These are phyloP conservation scores for Pugionium dolabratum DNA, from an alignment of 345 rosid species.

Conservation along the genomic window DNA sequence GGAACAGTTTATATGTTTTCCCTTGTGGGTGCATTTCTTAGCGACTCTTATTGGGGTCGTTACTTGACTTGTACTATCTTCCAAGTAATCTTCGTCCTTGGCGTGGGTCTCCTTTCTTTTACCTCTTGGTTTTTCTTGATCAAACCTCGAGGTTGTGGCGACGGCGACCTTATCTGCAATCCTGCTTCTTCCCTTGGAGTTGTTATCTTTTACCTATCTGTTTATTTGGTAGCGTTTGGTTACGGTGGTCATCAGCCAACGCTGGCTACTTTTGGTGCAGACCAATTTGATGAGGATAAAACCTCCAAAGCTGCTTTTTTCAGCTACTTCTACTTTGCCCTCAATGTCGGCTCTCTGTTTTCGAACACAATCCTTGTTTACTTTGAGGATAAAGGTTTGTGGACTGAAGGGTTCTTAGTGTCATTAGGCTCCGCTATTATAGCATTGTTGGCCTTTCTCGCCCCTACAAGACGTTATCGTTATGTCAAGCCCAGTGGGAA, in stretches of 20 bases:
- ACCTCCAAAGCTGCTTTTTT: constrained; percentile 60
- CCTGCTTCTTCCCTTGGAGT: constrained; percentile 48
- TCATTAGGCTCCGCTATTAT: constrained; percentile 60
- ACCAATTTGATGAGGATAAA: constrained; percentile 62
- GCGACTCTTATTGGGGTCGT: constrained; percentile 97
- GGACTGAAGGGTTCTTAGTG: constrained; percentile 69
- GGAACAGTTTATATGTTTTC: constrained; percentile 93
- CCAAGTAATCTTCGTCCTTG: constrained; percentile 42
- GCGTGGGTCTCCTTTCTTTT: constrained; percentile 58
- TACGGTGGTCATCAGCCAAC: constrained; percentile 94
- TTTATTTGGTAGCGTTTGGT: constrained; percentile 78
- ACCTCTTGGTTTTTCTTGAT: constrained; percentile 65
- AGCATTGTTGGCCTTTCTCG: constrained; percentile 48
- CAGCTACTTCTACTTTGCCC: constrained; percentile 74
- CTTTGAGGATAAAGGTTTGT: constrained; percentile 61
- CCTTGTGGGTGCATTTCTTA: constrained; percentile 84
- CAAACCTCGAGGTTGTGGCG: constrained; percentile 72
- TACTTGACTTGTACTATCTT: constrained; percentile 54
- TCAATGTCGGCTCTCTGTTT: constrained; percentile 68
- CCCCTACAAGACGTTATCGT: constrained; percentile 49
- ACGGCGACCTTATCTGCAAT: constrained; percentile 46
- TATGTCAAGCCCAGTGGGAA: constrained; percentile 62
- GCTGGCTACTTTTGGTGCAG: constrained; percentile 85
- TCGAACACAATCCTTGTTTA: constrained; percentile 78
- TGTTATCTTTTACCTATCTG: constrained; percentile 60